Conservation (phyloP, 1,284 basidiomycete species). For the Ceratobasidium sp. region DNA sequence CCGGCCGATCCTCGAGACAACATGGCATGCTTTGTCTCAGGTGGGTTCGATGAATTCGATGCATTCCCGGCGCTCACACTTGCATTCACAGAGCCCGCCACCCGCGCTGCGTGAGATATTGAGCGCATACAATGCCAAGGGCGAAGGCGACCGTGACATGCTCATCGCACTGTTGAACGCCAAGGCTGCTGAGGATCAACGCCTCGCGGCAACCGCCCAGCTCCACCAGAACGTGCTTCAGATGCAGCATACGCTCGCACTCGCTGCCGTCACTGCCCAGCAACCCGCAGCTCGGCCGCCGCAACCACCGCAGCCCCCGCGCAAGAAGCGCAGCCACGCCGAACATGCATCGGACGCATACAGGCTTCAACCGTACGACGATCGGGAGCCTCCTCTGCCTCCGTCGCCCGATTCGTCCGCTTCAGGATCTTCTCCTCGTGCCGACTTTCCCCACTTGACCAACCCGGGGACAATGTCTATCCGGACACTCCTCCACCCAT, state of each 20-base stretch:
- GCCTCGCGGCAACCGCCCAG: conserved; percentile 68
- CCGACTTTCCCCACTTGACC: conserved; percentile 30
- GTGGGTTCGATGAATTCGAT: neutral
- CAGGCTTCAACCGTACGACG: conserved; percentile 12
- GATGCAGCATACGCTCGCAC: conserved; percentile 51
- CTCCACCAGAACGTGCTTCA: conserved; percentile 74
- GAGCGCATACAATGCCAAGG: conserved; percentile 79
- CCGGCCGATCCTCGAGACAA: conserved; percentile 30
- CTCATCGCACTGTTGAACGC: conserved; percentile 86
- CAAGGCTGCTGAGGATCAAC: conserved; percentile 87
- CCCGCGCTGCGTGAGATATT: conserved; percentile 84
- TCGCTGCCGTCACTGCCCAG: conserved; percentile 25
- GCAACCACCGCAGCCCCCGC: neutral
- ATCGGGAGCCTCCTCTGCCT: conserved; percentile 9
- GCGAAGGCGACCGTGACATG: conserved; percentile 89
- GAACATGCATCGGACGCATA: conserved; percentile 34
- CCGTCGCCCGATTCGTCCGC: conserved; percentile 19
- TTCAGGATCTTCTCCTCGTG: conserved; percentile 19
- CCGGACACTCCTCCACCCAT: conserved; percentile 31
- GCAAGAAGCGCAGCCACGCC: conserved; percentile 24
- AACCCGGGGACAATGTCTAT: conserved; percentile 35
- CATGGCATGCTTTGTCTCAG: conserved; percentile 33
- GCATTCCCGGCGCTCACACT: conserved; percentile 10
- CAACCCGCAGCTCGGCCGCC: neutral
- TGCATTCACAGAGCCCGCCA: conserved; percentile 62